A percentile compares a stretch with the other conserved stretches of the same genome.
phyloP scores from a whole-genome alignment of 352 stramenopile species.

The Globisporangium viniferum region DNA sequence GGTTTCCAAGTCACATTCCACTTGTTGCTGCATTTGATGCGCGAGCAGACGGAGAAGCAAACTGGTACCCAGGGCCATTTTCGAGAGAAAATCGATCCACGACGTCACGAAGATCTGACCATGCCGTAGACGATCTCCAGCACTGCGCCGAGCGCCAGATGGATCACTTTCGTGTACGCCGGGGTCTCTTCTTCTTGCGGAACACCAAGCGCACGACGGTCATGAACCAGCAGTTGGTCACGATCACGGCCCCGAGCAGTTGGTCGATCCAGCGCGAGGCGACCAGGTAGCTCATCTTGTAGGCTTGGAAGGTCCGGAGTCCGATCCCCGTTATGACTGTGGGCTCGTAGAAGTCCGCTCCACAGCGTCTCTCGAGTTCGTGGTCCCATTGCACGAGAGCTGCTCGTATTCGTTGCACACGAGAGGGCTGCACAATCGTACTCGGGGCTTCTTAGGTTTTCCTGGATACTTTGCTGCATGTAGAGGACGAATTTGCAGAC shows the following conservation, averaged over 20 bases:
- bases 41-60: too few species aligned
- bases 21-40: too few species aligned
- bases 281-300: neutral
- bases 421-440: neutral
- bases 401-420: neutral
- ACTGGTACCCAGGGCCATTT: too few species aligned
- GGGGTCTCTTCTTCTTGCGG: neutral
- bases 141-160: constrained; percentile 13
- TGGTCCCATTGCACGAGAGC: neutral
- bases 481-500: too few species aligned
- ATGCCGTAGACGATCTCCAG: constrained; percentile 20
- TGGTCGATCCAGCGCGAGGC: constrained; percentile 6
- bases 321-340: constrained; percentile 14
- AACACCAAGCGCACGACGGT: constrained; percentile 13
- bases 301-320: neutral
- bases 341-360: neutral
- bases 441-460: too few species aligned
- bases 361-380: neutral
- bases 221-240: constrained; percentile 28
- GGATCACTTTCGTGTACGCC: constrained; percentile 3
- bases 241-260: constrained; percentile 10
- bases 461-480: too few species aligned
- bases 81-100: too few species aligned
- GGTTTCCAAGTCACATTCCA: too few species aligned
- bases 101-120: neutral